A percentile compares a stretch with the other conserved stretches of the same genome.
Evolutionary conservation across 73 alveolate genomes (phyloP).

Genomic region (Tetrahymena malaccensis): DNA sequence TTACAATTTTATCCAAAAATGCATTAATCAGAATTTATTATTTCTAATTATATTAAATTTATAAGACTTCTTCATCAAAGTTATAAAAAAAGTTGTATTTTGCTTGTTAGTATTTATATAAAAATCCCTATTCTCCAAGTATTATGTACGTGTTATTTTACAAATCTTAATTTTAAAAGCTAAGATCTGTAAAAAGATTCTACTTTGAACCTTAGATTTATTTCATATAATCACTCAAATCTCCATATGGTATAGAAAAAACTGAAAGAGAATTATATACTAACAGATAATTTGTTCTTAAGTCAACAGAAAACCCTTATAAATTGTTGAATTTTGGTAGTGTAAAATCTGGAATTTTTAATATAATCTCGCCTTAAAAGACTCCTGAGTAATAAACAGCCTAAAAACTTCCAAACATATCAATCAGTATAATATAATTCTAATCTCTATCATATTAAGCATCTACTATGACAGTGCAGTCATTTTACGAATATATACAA

Average conservation of each 20-base stretch:
- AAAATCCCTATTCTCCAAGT: background rate
- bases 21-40: background rate
- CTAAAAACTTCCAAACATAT: background rate
- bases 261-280: background rate
- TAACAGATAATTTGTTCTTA: background rate
- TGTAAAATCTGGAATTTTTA: background rate
- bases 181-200: background rate
- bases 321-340: background rate
- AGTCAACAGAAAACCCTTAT: background rate
- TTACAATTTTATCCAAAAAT: background rate
- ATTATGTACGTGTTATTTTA: background rate
- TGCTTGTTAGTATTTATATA: background rate
- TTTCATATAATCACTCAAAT: background rate
- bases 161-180: background rate
- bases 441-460: background rate
- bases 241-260: background rate
- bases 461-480: background rate
- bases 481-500: background rate
- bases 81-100: background rate
- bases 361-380: background rate
- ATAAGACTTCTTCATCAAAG: background rate
- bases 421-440: background rate
- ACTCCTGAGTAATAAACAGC: background rate
- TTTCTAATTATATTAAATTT: background rate
- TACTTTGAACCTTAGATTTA: background rate